These are phyloP conservation scores for Micractinium sp. DNA, from an alignment of 139 green algal genomes.

Conservation along the genomic window DNA sequence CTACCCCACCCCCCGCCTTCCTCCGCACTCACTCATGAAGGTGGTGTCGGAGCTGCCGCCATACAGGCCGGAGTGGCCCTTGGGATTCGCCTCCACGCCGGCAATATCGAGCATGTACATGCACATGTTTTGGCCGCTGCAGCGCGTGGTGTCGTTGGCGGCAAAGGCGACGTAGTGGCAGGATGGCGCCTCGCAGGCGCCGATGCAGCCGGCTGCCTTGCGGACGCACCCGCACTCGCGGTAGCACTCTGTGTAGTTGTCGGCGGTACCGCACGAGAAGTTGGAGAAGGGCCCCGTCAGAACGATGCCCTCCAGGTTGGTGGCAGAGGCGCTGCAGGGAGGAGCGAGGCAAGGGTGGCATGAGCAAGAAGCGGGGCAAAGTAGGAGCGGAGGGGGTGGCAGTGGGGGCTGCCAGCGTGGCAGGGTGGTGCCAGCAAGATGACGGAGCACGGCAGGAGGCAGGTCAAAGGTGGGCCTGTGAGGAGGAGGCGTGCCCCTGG, in stretches of 20 bases:
- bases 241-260: background rate
- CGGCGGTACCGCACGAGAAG: conserved; percentile 8
- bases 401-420: too few relatives aligned
- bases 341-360: too few relatives aligned
- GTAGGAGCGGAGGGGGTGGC: too few relatives aligned
- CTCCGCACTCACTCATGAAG: too few relatives aligned
- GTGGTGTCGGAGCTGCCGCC: background rate
- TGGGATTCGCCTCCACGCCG: background rate
- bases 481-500: too few relatives aligned
- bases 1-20: too few relatives aligned
- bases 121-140: conserved; percentile 9
- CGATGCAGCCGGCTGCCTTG: background rate
- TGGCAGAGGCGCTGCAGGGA: too few relatives aligned
- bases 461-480: too few relatives aligned
- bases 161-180: background rate
- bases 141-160: background rate
- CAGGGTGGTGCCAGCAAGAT: too few relatives aligned
- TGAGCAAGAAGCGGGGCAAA: too few relatives aligned
- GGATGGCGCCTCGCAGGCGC: background rate
- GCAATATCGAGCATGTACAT: background rate
- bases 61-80: background rate
- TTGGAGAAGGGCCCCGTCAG: background rate
- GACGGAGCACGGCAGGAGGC: too few relatives aligned
- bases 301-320: background rate
- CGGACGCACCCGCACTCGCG: conserved; percentile 3